These are phyloP conservation scores for Fraxinus angustifolia DNA, from an alignment of 305 asterid species.

Conservation along the genomic window DNA sequence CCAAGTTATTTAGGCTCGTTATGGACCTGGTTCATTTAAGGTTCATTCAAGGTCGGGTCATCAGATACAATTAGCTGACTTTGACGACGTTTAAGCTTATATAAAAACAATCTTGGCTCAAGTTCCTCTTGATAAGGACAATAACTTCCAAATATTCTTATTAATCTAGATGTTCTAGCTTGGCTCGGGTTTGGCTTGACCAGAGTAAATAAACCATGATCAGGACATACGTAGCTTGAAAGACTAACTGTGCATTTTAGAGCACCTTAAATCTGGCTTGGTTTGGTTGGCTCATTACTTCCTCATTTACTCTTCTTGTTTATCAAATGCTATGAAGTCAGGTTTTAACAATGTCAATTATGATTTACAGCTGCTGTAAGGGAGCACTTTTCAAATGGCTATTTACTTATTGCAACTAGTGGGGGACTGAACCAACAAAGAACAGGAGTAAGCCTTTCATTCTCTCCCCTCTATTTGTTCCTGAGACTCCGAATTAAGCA, in stretches of 20 bases:
- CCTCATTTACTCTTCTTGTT: neutral
- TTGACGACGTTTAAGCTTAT: neutral
- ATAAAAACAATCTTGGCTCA: neutral
- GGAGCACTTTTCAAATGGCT: slow-evolving; percentile 4
- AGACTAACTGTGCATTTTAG: neutral
- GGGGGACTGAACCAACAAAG: slow-evolving; percentile 26
- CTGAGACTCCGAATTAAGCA: neutral
- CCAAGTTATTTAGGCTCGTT: neutral
- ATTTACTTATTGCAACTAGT: slow-evolving; percentile 18
- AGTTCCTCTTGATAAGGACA: neutral
- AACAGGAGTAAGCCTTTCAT: slow-evolving; percentile 5
- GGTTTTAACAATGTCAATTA: neutral
- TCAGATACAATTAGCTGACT: neutral
- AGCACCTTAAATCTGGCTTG: neutral
- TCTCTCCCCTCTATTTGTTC: neutral
- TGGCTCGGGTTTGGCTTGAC: neutral
- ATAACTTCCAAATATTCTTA: neutral
- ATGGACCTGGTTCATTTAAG: neutral
- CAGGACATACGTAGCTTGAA: neutral
- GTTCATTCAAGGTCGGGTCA: neutral
- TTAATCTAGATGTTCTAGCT: neutral
- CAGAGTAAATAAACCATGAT: neutral
- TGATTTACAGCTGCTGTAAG: neutral
- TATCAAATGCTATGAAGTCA: neutral
- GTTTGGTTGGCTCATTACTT: neutral